phyloP scores from a whole-genome alignment of 495 filamentous ascomycete species.

The Hyaloscypha finlandica region DNA sequence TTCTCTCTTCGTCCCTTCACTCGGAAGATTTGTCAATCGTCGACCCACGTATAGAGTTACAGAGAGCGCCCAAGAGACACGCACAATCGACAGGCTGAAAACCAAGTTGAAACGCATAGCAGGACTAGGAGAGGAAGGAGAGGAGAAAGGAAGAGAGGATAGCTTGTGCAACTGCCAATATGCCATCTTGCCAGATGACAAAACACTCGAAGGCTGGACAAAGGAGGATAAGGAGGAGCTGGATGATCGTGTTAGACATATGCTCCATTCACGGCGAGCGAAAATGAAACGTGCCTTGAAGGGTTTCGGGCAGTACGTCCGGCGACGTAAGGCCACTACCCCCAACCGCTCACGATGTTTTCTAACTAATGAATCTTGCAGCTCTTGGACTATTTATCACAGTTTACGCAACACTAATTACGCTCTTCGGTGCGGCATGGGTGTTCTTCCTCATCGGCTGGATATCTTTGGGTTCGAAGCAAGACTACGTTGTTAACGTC shows the following conservation, averaged over 20 bases:
- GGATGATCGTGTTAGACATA: constrained; percentile 78
- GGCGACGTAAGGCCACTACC: constrained; percentile 43
- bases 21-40: constrained; percentile 65
- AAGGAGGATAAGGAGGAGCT: constrained; percentile 67
- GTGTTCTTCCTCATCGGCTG: constrained; percentile 80
- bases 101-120: constrained; percentile 16
- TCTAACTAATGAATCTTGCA: constrained; percentile 19
- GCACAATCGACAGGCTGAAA: constrained; percentile 24
- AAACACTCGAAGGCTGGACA: constrained; percentile 66
- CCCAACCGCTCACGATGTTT: constrained; percentile 17
- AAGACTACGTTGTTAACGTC: constrained; percentile 68
- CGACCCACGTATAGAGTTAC: constrained; percentile 73
- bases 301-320: constrained; percentile 71
- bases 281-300: constrained; percentile 73
- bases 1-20: constrained; percentile 70
- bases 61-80: constrained; percentile 38
- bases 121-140: constrained; percentile 29
- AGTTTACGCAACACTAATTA: constrained; percentile 77
- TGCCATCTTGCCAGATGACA: constrained; percentile 62
- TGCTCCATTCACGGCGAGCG: constrained; percentile 74
- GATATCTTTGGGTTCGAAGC: constrained; percentile 72
- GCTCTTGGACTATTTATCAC: constrained; percentile 73
- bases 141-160: constrained; percentile 1
- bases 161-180: constrained; percentile 45
- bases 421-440: constrained; percentile 77